Evolutionary conservation across 352 stramenopile species (phyloP), one percentile per base, ranked within the genome.

Genomic region (Phytophthora palmivora): DNA sequence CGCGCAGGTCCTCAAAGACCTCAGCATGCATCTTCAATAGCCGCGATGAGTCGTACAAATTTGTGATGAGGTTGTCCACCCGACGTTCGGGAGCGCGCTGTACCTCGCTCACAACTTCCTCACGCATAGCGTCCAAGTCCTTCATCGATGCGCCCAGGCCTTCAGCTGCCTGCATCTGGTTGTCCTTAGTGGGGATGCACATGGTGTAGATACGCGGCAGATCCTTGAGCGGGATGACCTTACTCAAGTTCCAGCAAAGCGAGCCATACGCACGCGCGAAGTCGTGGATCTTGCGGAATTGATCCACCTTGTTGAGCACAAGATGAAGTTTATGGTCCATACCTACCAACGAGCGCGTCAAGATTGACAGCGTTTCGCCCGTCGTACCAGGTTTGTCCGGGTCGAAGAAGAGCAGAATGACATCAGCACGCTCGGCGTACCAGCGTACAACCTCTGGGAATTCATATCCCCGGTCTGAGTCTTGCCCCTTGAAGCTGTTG

Each of bases 261-360:
- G 94, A 98, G 34, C 97, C 98, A 79, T 99, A 99, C 10, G 98
- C 97, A 51, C 98, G 88, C 34, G 97, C 98, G 81, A 99, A 99
- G 82, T 99, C 98, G 76, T 99, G 98, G 63, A 99, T 99, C 76
- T 98, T 97, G 53, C 77, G 77, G 74, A 99, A 98, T 74, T 98
- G 93, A 84, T 99, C 96, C 4, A 98, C 96, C 75, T 99, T 99
- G 84, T 99, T 99, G 26, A 99, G 84, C 45, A 99, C 96, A 66
- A 99, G 99, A 75, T 99, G 94, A 32, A 99, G 81, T 79, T 99
- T 99, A 72, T 99, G 97, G 85, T 99, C 98, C 96, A 99, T 98
- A 15, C 98, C 77, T 14, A 95, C 82, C 34, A 99, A 84, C 38
- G 95, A 98, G 60, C 98, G 98, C 33, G 98, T 97, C 28, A 99